These are phyloP conservation scores for Ceratocystis papillata DNA, from an alignment of 2,329 filamentous ascomycete species.

Conservation along the genomic window DNA sequence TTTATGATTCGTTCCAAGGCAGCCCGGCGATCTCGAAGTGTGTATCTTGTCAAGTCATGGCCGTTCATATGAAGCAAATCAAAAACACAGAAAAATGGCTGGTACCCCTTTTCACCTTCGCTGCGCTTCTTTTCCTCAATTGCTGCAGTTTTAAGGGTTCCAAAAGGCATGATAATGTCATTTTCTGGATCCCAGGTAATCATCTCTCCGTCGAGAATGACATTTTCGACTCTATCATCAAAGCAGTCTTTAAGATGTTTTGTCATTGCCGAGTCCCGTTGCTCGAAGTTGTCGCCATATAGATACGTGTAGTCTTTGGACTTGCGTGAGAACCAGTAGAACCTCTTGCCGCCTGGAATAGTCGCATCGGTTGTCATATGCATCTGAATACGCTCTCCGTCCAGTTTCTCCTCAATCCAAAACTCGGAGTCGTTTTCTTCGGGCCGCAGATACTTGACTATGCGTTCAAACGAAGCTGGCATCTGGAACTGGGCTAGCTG, in stretches of 20 bases:
- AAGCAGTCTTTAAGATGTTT: constrained; percentile 71
- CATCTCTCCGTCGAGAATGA: constrained; percentile 97
- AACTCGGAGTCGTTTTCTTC: constrained; percentile 65
- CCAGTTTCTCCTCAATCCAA: constrained; percentile 97
- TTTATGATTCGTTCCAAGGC: constrained; percentile 42
- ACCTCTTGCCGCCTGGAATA: constrained; percentile 58
- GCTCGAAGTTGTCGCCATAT: constrained; percentile 67
- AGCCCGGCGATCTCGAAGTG: constrained; percentile 64
- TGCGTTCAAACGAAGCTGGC: constrained; percentile 62
- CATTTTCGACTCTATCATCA: constrained; percentile 61
- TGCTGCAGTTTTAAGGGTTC: constrained; percentile 85
- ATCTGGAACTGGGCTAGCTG: constrained; percentile 89
- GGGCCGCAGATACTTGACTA: constrained; percentile 56
- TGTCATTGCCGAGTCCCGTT: constrained; percentile 67
- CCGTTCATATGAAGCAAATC: constrained; percentile 87
- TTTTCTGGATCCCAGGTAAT: constrained; percentile 88
- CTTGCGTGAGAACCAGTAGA: constrained; percentile 89
- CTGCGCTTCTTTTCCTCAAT: constrained; percentile 58
- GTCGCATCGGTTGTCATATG: constrained; percentile 69
- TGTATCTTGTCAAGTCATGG: constrained; percentile 66
- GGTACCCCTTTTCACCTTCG: constrained; percentile 44
- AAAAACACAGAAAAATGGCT: constrained; percentile 76
- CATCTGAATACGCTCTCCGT: constrained; percentile 93
- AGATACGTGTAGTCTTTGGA: constrained; percentile 94
- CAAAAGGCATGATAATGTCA: constrained; percentile 79